Conservation (phyloP, 1,284 basidiomycete species). For the Sporisorium sorghi region DNA sequence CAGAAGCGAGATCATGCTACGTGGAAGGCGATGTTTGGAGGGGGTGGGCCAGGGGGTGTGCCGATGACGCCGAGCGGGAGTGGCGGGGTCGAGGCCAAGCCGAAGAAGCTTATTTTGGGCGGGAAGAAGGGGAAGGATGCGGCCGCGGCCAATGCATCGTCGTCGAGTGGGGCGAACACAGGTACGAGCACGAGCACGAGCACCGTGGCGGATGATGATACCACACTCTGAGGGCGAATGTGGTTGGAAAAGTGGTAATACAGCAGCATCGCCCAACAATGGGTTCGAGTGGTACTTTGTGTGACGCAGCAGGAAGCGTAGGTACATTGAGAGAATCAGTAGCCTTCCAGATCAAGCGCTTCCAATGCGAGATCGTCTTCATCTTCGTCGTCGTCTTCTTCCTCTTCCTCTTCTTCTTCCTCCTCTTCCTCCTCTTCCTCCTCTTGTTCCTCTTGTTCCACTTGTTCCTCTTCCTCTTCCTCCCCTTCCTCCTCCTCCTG, state of each 20-base stretch:
- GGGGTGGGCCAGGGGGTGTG: conserved; percentile 47
- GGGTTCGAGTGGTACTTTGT: neutral
- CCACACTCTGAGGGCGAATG: conserved; percentile 3
- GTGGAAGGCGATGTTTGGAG: conserved; percentile 64
- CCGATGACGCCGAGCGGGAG: conserved; percentile 30
- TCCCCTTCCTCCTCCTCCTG: conserved; percentile 14
- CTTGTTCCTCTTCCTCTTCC: conserved; percentile 24
- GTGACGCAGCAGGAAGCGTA: neutral
- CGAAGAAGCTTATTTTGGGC: conserved; percentile 51
- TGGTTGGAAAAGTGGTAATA: neutral
- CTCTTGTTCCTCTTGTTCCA: conserved; percentile 33
- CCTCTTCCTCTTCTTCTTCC: conserved; percentile 75
- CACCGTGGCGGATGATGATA: conserved; percentile 20
- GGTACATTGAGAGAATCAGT: conserved; percentile 9
- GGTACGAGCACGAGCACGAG: conserved; percentile 4
- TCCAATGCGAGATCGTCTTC: conserved; percentile 98
- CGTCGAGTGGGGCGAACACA: conserved; percentile 1
- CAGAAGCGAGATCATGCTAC: conserved; percentile 65
- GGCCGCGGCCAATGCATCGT: neutral
- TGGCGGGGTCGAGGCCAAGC: conserved; percentile 28
- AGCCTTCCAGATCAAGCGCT: conserved; percentile 83
- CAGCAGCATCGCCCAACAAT: neutral
- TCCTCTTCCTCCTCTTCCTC: conserved; percentile 47
- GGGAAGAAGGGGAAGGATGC: conserved; percentile 22
- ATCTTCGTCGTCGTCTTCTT: conserved; percentile 93